These are phyloP conservation scores for Elsinoe necatrix DNA, from an alignment of 2,329 filamentous ascomycete genomes.

Conservation along the genomic window DNA sequence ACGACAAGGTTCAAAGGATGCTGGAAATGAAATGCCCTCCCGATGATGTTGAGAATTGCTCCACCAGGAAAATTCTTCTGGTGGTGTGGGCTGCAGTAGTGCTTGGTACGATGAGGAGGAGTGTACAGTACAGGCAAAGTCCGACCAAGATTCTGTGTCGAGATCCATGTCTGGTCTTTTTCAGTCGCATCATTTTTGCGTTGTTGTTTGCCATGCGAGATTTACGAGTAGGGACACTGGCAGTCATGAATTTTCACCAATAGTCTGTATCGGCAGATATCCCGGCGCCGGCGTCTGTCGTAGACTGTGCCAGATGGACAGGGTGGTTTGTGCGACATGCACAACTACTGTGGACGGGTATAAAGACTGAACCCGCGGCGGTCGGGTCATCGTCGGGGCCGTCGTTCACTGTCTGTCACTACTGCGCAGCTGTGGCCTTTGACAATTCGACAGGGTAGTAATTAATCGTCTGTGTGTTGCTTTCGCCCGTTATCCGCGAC, in stretches of 20 bases:
- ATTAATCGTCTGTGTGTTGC: neutral
- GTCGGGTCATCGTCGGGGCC: slow-evolving; percentile 1
- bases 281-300: neutral
- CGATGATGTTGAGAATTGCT: slow-evolving; percentile 3
- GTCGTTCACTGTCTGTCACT: neutral
- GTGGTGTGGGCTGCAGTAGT: slow-evolving; percentile 10
- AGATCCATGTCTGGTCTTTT: neutral
- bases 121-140: neutral
- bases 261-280: neutral
- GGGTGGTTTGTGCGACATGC: neutral
- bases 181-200: too few relatives aligned
- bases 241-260: neutral
- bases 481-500: slow-evolving; percentile 2
- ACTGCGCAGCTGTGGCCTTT: neutral
- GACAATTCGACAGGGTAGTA: neutral
- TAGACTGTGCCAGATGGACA: neutral
- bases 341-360: neutral
- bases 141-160: neutral
- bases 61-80: slow-evolving; percentile 12
- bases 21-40: neutral
- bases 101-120: neutral
- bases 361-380: neutral
- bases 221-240: too few relatives aligned
- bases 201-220: too few relatives aligned
- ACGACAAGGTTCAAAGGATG: neutral